These are phyloP conservation scores for Podospora tetraspora DNA, from an alignment of 495 filamentous ascomycete species.

Conservation along the genomic window DNA sequence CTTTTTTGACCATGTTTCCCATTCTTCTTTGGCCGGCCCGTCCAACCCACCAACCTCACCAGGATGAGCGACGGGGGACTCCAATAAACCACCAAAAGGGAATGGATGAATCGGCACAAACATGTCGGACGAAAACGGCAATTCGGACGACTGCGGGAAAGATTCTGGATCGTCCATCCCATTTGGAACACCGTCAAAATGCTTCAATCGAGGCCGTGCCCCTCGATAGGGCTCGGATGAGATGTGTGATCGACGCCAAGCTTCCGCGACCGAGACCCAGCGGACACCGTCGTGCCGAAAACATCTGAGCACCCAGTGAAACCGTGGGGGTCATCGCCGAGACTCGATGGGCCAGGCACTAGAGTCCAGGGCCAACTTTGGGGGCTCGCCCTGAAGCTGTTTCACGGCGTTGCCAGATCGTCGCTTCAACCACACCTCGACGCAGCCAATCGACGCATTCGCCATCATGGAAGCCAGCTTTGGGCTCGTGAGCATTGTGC, in stretches of 20 bases:
- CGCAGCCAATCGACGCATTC: background rate
- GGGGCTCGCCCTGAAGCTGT: background rate
- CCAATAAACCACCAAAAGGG: background rate
- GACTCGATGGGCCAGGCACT: too few relatives aligned
- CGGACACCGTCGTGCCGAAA: too few relatives aligned
- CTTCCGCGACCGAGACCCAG: background rate
- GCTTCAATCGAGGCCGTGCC: background rate
- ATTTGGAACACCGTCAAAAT: background rate
- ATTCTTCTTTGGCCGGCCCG: background rate
- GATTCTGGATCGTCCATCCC: background rate
- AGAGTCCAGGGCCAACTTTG: too few relatives aligned
- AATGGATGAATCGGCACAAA: background rate
- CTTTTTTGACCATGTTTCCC: background rate
- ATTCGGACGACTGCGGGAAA: background rate
- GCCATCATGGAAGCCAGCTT: background rate
- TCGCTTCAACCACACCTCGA: background rate
- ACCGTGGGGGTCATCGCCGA: too few relatives aligned
- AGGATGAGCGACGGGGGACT: background rate
- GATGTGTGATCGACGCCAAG: background rate
- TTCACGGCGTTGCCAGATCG: background rate
- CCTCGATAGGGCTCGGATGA: background rate
- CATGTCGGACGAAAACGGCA: background rate
- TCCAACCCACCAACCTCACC: background rate
- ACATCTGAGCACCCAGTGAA: too few relatives aligned
- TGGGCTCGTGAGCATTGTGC: slow-evolving; percentile 1